Evolutionary conservation across 2,329 filamentous ascomycete species (phyloP), one percentile per base, ranked within the genome.

Genomic region (Colletotrichum musae): DNA sequence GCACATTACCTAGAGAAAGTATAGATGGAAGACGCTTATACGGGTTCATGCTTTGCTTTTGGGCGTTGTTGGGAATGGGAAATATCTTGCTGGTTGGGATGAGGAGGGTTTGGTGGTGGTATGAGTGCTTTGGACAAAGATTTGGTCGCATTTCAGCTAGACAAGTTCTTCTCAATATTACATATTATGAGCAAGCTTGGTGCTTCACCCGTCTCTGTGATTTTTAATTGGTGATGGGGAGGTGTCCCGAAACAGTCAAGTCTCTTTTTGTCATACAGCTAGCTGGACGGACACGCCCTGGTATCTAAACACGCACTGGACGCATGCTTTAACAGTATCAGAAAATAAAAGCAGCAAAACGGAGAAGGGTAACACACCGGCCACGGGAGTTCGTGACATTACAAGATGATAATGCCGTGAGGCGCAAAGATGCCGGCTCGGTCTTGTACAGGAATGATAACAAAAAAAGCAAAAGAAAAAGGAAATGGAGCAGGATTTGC

Each of bases 81-180:
- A 43, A 51, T 18, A 18, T 48, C 18, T n/a, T 32, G 28, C 9
- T 48, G 16, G n/a, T 9, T 15, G 12, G 36, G 12, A 32, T n/a
- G 3, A 47, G n/a, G 18, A 21, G n/a, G n/a, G 41, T 16, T 3
- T 2, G 58, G 41, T 43, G n/a, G 64, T 54, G 50, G 43, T 24
- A 53, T 18, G 18, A 13, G 58, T 61, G 54, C 16, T 59, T 48
- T 61, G 7, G 36, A 63, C n/a, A n/a, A 36, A 6, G 12, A 43
- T 48, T 48, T 48, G 16, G 7, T 48, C 45, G n/a, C n/a, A n/a
- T 48, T 48, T 18, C 18, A 18, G 16, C n/a, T 48, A 48, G 45
- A 48, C 18, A 48, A 10, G 18, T 48, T 48, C 26, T 47, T 58
- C 36, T 45, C 41, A 48, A 48, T 32, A 16, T 36, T 48, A 58